phyloP scores from a whole-genome alignment of 768 basidiomycete species.

The Agrocybe praecox region DNA sequence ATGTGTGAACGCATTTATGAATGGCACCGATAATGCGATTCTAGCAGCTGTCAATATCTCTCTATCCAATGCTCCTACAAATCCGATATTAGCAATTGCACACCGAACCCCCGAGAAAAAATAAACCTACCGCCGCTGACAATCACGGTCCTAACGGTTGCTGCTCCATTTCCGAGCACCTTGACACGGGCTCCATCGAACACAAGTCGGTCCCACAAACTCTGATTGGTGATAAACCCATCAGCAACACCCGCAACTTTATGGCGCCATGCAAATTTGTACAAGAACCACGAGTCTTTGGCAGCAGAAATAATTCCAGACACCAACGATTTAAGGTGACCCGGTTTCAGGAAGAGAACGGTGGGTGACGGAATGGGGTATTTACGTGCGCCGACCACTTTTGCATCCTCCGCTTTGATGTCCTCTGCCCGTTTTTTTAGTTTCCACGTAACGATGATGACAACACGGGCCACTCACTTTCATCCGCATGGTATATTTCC shows the following conservation, averaged over 20 bases:
- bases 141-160: constrained; percentile 66
- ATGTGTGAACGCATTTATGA: constrained; percentile 67
- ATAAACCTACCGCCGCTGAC: constrained; percentile 66
- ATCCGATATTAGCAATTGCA: not conserved
- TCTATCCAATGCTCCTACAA: constrained; percentile 50
- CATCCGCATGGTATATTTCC: constrained; percentile 47
- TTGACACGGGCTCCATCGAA: constrained; percentile 67
- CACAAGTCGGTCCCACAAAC: constrained; percentile 83
- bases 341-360: constrained; percentile 70
- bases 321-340: constrained; percentile 60
- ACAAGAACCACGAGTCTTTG: constrained; percentile 53
- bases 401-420: constrained; percentile 11
- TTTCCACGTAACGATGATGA: not conserved
- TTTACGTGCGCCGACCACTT: constrained; percentile 27
- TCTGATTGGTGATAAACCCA: constrained; percentile 77
- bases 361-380: constrained; percentile 77
- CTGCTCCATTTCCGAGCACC: constrained; percentile 61
- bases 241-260: constrained; percentile 69
- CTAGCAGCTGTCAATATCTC: constrained; percentile 62
- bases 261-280: constrained; percentile 74
- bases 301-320: constrained; percentile 56
- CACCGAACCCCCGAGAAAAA: constrained; percentile 1
- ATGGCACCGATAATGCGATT: constrained; percentile 74
- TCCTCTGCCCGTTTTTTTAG: constrained; percentile 5
- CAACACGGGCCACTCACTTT: constrained; percentile 32